Conservation (phyloP, 768 basidiomycete genomes). For the Filobasidium wieringae region DNA sequence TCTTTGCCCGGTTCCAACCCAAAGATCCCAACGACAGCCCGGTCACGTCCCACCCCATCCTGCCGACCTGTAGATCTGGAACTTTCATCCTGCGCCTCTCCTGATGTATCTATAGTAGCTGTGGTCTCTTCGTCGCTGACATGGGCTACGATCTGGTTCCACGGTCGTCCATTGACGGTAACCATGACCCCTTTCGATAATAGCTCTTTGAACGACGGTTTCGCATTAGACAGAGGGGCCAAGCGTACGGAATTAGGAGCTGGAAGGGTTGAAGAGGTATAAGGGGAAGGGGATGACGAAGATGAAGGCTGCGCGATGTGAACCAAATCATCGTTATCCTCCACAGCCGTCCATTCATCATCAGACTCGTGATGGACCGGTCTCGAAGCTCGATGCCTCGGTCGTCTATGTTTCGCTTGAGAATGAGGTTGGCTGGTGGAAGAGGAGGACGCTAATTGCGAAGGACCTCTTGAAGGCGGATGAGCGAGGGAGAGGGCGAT, state of each 20-base stretch:
- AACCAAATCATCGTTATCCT: slow-evolving; percentile 14
- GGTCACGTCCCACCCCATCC: slow-evolving; percentile 42
- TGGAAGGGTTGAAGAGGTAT: slow-evolving; percentile 7
- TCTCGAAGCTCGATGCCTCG: slow-evolving; percentile 3
- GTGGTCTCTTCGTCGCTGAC: slow-evolving; percentile 24
- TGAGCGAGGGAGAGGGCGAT: slow-evolving; percentile 32
- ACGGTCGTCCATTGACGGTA: slow-evolving; percentile 35
- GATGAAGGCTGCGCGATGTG: neutral
- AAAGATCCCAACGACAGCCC: slow-evolving; percentile 82
- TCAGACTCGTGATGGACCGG: slow-evolving; percentile 21
- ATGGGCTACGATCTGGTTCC: slow-evolving; percentile 37
- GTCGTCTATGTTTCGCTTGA: slow-evolving; percentile 3
- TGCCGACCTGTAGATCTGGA: neutral
- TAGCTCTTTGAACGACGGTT: slow-evolving; percentile 32
- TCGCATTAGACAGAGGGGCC: neutral
- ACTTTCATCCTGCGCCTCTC: neutral
- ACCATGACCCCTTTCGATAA: slow-evolving; percentile 37
- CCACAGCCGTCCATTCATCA: slow-evolving; percentile 24
- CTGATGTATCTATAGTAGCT: neutral
- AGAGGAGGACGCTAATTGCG: neutral
- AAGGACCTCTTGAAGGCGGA: neutral
- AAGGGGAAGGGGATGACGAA: slow-evolving; percentile 2
- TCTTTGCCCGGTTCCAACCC: slow-evolving; percentile 76
- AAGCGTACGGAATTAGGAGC: slow-evolving; percentile 6
- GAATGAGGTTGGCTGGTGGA: neutral